Percentiles rank a stretch among this genome's conserved stretches.
phyloP scores from a whole-genome alignment of 345 rosid species.

The Ceriops decandra region DNA sequence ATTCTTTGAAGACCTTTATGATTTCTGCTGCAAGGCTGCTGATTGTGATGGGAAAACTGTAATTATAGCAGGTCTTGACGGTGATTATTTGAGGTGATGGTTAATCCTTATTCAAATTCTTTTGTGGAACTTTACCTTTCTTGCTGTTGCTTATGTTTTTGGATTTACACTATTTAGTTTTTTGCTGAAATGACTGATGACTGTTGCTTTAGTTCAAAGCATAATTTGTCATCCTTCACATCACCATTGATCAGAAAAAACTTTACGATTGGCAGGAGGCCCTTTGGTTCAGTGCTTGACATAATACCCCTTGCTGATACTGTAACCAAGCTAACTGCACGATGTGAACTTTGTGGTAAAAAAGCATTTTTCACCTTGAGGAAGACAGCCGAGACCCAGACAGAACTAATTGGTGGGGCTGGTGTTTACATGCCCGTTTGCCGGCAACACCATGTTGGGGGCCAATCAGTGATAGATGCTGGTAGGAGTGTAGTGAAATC shows the following conservation, averaged over 20 bases:
- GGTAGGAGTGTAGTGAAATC: slow-evolving; percentile 32
- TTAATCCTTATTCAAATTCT: not conserved
- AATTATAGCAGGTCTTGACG: slow-evolving; percentile 79
- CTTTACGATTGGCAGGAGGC: slow-evolving; percentile 44
- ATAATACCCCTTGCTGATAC: slow-evolving; percentile 79
- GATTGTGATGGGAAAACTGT: slow-evolving; percentile 75
- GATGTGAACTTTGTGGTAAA: slow-evolving; percentile 82
- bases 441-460: slow-evolving; percentile 63
- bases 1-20: slow-evolving; percentile 87
- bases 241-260: not conserved
- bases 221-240: not conserved
- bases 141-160: not conserved
- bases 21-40: slow-evolving; percentile 82
- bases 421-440: slow-evolving; percentile 90
- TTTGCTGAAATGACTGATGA: too few relatives aligned
- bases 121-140: not conserved
- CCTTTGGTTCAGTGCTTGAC: slow-evolving; percentile 84
- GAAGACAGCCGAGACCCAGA: slow-evolving; percentile 53
- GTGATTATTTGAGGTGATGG: slow-evolving; percentile 75
- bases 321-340: slow-evolving; percentile 66
- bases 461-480: slow-evolving; percentile 42
- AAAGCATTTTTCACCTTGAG: slow-evolving; percentile 75
- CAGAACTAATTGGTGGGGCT: slow-evolving; percentile 74
- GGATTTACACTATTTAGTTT: not conserved
- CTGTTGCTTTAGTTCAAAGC: too few relatives aligned